phyloP scores from a whole-genome alignment of 352 stramenopile species.

The Thraustochytrium sp. region DNA sequence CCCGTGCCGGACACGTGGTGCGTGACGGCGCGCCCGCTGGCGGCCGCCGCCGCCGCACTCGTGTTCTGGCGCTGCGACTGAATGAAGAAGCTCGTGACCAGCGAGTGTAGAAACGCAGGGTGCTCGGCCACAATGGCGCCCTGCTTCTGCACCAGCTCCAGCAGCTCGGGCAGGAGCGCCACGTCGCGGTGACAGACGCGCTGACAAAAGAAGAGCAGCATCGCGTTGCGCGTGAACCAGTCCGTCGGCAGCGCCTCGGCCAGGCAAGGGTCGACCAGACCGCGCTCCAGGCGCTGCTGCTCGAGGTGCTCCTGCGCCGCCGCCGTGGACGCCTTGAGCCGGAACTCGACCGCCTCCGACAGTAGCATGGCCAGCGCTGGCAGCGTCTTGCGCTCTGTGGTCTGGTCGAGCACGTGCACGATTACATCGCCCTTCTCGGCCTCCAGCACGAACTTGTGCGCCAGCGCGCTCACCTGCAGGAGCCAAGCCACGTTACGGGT shows the following conservation, averaged over 20 bases:
- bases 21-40: neutral
- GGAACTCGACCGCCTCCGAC: conserved; percentile 1
- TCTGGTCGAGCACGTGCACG: neutral
- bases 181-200: neutral
- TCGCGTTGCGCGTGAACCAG: neutral
- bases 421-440: neutral
- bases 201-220: conserved; percentile 20
- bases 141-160: neutral
- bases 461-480: neutral
- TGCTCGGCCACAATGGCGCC: neutral
- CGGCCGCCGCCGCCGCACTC: neutral
- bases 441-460: neutral
- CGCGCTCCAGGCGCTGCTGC: neutral
- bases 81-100: conserved; percentile 35
- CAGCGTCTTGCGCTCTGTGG: neutral
- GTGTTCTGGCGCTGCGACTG: conserved; percentile 4
- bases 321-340: neutral
- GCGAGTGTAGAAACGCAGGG: conserved; percentile 28
- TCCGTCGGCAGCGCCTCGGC: neutral
- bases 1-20: conserved; percentile 2
- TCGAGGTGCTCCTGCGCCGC: too few relatives aligned
- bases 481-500: neutral
- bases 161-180: neutral
- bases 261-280: neutral
- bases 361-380: conserved; percentile 3